Conservation (phyloP, 2,329 filamentous ascomycete species). For the Blumeriella jaapii region DNA sequence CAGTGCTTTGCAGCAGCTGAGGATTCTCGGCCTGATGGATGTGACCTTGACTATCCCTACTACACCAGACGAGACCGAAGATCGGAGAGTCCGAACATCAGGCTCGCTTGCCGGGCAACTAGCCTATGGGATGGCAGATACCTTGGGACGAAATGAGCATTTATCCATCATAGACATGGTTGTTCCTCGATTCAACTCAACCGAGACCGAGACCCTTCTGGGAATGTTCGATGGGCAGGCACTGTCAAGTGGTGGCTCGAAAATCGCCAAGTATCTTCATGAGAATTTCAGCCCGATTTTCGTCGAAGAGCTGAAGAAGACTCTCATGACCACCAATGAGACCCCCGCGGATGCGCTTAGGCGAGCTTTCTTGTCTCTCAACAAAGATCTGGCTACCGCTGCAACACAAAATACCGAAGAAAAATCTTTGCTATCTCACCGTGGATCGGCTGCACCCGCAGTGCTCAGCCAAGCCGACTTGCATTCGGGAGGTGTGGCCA, state of each 20-base stretch:
- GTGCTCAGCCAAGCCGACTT: conserved; percentile 82
- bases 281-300: conserved; percentile 90
- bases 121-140: conserved; percentile 96
- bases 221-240: conserved; percentile 94
- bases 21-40: conserved; percentile 92
- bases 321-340: conserved; percentile 58
- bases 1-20: conserved; percentile 67
- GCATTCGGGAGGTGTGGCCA: conserved; percentile 81
- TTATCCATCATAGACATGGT: conserved; percentile 93
- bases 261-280: conserved; percentile 91
- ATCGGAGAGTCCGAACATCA: conserved; percentile 90
- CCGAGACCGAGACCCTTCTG: conserved; percentile 78
- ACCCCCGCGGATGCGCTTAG: conserved; percentile 73
- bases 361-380: conserved; percentile 75
- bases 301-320: conserved; percentile 63
- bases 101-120: conserved; percentile 85
- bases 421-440: conserved; percentile 51
- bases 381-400: conserved; percentile 84
- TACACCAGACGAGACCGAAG: conserved; percentile 90
- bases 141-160: conserved; percentile 84
- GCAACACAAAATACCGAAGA: conserved; percentile 74
- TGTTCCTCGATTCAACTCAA: conserved; percentile 80
- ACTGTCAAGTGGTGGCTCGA: conserved; percentile 80
- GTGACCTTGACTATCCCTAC: conserved; percentile 89
- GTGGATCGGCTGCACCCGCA: conserved; percentile 60